A percentile compares a stretch with the other conserved stretches of the same genome.
These are phyloP conservation scores for Hippophae rhamnoides DNA, from an alignment of 306 rosid genomes.

Conservation along the genomic window DNA sequence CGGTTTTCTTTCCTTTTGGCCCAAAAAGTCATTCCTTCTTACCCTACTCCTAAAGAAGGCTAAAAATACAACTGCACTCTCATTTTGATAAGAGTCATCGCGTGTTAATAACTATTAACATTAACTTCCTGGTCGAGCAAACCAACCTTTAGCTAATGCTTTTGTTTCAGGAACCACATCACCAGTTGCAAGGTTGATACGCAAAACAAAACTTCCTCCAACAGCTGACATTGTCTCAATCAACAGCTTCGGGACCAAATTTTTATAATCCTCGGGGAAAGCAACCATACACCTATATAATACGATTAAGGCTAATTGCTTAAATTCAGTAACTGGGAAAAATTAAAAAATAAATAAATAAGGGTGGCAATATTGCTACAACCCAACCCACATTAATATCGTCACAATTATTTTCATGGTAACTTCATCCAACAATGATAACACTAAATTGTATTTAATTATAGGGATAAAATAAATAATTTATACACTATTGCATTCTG, in stretches of 20 bases:
- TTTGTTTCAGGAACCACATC: conserved; percentile 91
- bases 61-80: too few relatives aligned
- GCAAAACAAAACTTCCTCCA: conserved; percentile 76
- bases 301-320: conserved; percentile 18
- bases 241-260: conserved; percentile 76
- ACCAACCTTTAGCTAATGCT: conserved; percentile 80
- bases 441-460: too few relatives aligned
- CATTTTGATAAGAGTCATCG: too few relatives aligned
- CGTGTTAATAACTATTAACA: too few relatives aligned
- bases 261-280: conserved; percentile 79
- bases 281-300: conserved; percentile 79
- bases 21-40: too few relatives aligned
- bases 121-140: conserved; percentile 1
- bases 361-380: too few relatives aligned
- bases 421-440: too few relatives aligned
- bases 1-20: too few relatives aligned
- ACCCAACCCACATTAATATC: too few relatives aligned
- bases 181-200: conserved; percentile 70
- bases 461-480: background rate
- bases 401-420: too few relatives aligned
- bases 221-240: conserved; percentile 74
- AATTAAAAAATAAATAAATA: background rate
- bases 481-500: conserved; percentile 14
- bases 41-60: too few relatives aligned
- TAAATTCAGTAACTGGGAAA: conserved; percentile 3